phyloP scores from a whole-genome alignment of 179 eudicot species.

The Corrigiola litoralis region DNA sequence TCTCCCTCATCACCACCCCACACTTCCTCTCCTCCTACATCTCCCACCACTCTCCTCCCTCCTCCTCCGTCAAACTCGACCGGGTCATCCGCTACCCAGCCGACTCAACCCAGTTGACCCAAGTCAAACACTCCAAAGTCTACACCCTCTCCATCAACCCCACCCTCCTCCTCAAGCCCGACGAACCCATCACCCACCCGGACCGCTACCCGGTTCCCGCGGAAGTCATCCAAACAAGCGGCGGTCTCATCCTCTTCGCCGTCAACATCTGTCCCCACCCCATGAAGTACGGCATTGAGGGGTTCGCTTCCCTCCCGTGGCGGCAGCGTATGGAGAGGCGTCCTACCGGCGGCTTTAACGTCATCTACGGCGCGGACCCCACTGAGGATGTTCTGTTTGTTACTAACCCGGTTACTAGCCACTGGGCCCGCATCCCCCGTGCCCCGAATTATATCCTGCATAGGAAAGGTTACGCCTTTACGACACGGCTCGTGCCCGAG shows the following conservation, averaged over 20 bases:
- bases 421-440: not conserved
- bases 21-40: not conserved
- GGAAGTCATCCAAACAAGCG: not conserved
- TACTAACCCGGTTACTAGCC: not conserved
- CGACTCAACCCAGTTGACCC: no score
- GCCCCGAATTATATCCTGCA: not conserved
- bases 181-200: not conserved
- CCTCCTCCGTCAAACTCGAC: not conserved
- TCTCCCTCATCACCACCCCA: conserved; percentile 1
- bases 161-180: not conserved
- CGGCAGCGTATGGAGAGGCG: not conserved
- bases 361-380: no score
- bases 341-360: not conserved
- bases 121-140: not conserved
- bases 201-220: not conserved
- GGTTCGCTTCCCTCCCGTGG: not conserved
- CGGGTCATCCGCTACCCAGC: not conserved
- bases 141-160: not conserved
- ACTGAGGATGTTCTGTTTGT: not conserved
- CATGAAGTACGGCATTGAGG: not conserved
- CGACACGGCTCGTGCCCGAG: not conserved
- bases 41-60: not conserved
- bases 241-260: not conserved
- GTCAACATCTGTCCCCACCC: not conserved
- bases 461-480: not conserved